Percentiles rank a stretch among this genome's conserved stretches.
Evolutionary conservation across 495 filamentous ascomycete genomes (phyloP).

Genomic region (Durotheca rogersii): DNA sequence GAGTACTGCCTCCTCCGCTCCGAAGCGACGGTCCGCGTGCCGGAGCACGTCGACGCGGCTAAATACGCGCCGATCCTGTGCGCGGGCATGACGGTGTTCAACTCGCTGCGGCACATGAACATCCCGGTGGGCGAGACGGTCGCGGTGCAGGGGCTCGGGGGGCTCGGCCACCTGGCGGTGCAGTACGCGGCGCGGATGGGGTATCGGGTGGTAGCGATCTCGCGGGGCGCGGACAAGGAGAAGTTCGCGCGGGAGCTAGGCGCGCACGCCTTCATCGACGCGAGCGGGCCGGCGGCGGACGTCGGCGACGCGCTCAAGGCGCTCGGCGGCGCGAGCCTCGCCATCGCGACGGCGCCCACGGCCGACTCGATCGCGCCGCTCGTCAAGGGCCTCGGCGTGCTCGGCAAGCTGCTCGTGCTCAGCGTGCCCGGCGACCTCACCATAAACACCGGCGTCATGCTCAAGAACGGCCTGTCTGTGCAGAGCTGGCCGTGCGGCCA

Average conservation of each 20-base stretch:
- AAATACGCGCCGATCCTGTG: conserved; percentile 65
- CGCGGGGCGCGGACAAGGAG: conserved; percentile 56
- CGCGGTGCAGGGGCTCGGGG: conserved; percentile 64
- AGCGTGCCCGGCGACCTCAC: conserved; percentile 49
- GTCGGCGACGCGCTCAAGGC: conserved; percentile 50
- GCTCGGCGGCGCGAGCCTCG: conserved; percentile 59
- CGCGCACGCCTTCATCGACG: conserved; percentile 67
- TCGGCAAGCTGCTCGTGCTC: conserved; percentile 59
- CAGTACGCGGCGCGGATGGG: conserved; percentile 66
- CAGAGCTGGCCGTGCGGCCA: conserved; percentile 61
- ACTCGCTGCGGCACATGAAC: conserved; percentile 59
- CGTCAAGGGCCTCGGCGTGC: conserved; percentile 50
- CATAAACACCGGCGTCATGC: conserved; percentile 49
- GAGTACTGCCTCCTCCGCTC: conserved; percentile 59
- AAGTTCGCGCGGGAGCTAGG: conserved; percentile 59
- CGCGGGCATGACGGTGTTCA: conserved; percentile 68
- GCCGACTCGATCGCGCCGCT: conserved; percentile 53
- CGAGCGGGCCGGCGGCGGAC: conserved; percentile 49
- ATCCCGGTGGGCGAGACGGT: conserved; percentile 57
- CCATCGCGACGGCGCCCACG: conserved; percentile 60
- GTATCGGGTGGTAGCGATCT: conserved; percentile 63
- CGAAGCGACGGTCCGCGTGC: conserved; percentile 61
- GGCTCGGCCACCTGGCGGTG: conserved; percentile 64
- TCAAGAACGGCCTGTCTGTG: conserved; percentile 51
- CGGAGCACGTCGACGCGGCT: conserved; percentile 54